Base-by-base conservation (phyloP, 805 yeast species). In the Wickerhamiella azymoides region DNA sequence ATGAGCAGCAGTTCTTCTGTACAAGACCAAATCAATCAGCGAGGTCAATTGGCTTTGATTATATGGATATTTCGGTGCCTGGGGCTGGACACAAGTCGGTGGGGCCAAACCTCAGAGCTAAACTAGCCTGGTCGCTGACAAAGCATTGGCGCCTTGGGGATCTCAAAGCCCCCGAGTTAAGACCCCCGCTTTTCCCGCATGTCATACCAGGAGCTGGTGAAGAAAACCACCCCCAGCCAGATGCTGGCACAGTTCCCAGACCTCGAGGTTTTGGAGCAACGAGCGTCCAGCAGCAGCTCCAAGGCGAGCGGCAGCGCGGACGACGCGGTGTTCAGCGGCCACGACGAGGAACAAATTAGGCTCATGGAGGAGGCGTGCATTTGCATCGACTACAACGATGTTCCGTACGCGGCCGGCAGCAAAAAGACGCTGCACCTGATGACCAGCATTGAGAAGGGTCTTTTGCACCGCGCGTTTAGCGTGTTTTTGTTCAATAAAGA, bases 341-440 rank as follows among this genome's bases (percentile, higher is more conserved):
- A 88, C 54, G 95, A 92, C 62, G 81, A 79, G 59, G 97, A 89
- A 62, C 98, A 92, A 65, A 85, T 92, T 62, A 76, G 77, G 58
- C 70, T 92, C 50, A 92, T 92, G 98, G 94, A 88, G 55, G 98
- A 92, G 64, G 78, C 88, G 51, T 92, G 98, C 65, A 86, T 92
- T 49, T 96, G 89, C 2, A 68, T 88, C 51, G 96, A 92, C 62
- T 79, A 81, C 69, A 65, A 86, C 56, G 98, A 92, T 63, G 65
- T 58, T 40, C 94, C 96, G 4, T 69, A 86, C 43, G 98, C 96
- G 28, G 88, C 94, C 1, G 97, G 89, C 13, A 83, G 96, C 45
- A 92, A 92, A 64, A 92, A 89, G 64, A 65, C 83, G 42, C 84
- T 96, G 48, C 72, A 68, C 52, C 65, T 92, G 46, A 84, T 86